phyloP scores from a whole-genome alignment of 176 grass and related monocot species.

The Coix lacrymajobi region DNA sequence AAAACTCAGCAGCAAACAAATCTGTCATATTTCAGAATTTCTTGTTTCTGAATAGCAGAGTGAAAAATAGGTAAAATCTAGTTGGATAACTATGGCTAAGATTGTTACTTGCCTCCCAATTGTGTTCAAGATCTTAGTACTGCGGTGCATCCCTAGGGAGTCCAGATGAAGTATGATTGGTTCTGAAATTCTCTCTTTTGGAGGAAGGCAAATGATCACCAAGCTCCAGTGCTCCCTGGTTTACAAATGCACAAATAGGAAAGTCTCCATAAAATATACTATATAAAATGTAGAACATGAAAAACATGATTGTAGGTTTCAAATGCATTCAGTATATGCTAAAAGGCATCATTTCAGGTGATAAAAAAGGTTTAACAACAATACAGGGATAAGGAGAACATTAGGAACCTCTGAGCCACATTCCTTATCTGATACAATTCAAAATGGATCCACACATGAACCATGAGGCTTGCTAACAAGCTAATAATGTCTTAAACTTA shows the following conservation, averaged over 20 bases:
- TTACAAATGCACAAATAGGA: slow-evolving; percentile 11
- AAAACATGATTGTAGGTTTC: not conserved
- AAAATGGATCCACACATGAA: not conserved
- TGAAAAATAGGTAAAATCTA: not conserved
- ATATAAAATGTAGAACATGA: not conserved
- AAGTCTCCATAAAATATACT: not conserved
- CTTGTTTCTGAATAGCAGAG: not conserved
- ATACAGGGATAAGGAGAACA: not conserved
- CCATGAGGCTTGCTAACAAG: not conserved
- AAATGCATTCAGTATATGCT: not conserved
- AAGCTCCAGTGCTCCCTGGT: slow-evolving; percentile 85
- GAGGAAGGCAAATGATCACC: slow-evolving; percentile 80
- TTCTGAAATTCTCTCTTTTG: slow-evolving; percentile 62
- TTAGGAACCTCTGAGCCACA: slow-evolving; percentile 9
- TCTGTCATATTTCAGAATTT: not conserved
- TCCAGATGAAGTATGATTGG: slow-evolving; percentile 87
- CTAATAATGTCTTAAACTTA: not conserved
- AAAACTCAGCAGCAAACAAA: not conserved
- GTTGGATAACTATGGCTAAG: not conserved
- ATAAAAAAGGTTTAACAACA: not conserved
- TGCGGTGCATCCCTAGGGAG: slow-evolving; percentile 65
- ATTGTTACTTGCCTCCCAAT: slow-evolving; percentile 39
- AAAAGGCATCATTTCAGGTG: not conserved
- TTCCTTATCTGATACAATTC: not conserved
- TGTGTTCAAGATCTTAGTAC: slow-evolving; percentile 40